These are phyloP conservation scores for Cystofilobasidium bisporidii DNA, from an alignment of 768 basidiomycete species.

Conservation along the genomic window DNA sequence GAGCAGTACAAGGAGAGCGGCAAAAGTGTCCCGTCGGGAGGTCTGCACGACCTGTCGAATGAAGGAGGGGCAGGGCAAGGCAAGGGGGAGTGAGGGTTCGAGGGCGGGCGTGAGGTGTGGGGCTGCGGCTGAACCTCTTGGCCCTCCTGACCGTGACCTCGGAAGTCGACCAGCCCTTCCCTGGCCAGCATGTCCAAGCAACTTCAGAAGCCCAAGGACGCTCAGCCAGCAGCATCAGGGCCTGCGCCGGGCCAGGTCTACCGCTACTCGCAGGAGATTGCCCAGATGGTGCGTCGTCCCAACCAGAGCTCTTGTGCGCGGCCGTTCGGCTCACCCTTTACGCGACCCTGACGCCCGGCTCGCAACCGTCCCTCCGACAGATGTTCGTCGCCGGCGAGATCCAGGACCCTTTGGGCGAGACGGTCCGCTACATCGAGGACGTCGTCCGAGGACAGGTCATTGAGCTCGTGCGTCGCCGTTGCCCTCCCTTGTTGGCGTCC, in stretches of 20 bases:
- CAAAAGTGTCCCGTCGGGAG: too few species aligned
- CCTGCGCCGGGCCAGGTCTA: constrained; percentile 41
- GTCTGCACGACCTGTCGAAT: too few species aligned
- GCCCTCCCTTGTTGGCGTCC: too few species aligned
- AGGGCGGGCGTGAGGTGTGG: too few species aligned
- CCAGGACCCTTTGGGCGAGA: constrained; percentile 75
- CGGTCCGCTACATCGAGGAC: constrained; percentile 89
- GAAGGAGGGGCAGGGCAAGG: too few species aligned
- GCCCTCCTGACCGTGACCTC: too few species aligned
- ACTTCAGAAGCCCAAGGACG: background rate
- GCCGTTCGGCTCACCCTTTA: background rate
- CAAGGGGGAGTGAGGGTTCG: too few species aligned
- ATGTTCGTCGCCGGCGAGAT: constrained; percentile 98
- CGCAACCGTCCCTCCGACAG: too few species aligned
- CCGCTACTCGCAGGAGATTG: constrained; percentile 84
- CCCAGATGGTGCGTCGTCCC: constrained; percentile 63
- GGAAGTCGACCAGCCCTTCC: too few species aligned
- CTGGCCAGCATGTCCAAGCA: too few species aligned
- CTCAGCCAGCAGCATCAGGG: background rate
- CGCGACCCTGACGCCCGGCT: background rate
- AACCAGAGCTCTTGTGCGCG: constrained; percentile 5
- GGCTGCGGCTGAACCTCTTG: too few species aligned
- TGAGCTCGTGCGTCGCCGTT: constrained; percentile 76
- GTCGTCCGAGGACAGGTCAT: constrained; percentile 82
- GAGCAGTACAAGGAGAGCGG: too few species aligned